phyloP scores from a whole-genome alignment of 306 rosid species.

The Carpinus fangiana region DNA sequence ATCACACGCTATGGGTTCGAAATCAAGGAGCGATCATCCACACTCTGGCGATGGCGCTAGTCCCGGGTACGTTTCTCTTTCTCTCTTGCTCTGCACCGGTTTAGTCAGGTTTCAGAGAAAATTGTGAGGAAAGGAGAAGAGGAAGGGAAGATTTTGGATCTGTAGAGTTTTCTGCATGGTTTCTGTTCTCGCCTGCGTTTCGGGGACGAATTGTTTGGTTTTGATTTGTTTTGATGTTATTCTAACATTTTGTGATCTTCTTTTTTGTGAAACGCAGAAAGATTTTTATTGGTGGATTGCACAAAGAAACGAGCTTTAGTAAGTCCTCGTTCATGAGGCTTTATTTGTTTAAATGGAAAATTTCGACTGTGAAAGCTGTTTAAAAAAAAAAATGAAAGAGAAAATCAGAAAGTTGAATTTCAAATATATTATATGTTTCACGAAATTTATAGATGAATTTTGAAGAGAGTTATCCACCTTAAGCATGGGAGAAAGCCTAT shows the following conservation, averaged over 20 bases:
- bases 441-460: background rate
- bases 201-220: background rate
- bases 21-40: slow-evolving; percentile 41
- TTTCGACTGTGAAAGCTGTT: background rate
- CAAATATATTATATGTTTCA: too few species aligned
- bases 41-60: slow-evolving; percentile 61
- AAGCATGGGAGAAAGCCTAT: background rate
- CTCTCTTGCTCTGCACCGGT: background rate
- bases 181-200: background rate
- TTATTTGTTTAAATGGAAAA: too few species aligned
- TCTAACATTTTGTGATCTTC: background rate
- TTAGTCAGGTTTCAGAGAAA: background rate
- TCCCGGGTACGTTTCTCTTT: slow-evolving; percentile 44
- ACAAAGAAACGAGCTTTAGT: slow-evolving; percentile 60
- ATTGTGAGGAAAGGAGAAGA: background rate
- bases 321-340: slow-evolving; percentile 9
- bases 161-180: background rate
- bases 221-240: background rate
- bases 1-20: slow-evolving; percentile 36
- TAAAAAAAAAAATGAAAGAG: background rate
- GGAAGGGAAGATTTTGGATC: background rate
- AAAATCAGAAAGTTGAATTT: background rate
- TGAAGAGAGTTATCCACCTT: background rate
- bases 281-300: slow-evolving; percentile 69
- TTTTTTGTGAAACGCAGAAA: slow-evolving; percentile 40